Evolutionary conservation across 2,329 filamentous ascomycete species (phyloP).

Genomic region (Onygena corvina): DNA sequence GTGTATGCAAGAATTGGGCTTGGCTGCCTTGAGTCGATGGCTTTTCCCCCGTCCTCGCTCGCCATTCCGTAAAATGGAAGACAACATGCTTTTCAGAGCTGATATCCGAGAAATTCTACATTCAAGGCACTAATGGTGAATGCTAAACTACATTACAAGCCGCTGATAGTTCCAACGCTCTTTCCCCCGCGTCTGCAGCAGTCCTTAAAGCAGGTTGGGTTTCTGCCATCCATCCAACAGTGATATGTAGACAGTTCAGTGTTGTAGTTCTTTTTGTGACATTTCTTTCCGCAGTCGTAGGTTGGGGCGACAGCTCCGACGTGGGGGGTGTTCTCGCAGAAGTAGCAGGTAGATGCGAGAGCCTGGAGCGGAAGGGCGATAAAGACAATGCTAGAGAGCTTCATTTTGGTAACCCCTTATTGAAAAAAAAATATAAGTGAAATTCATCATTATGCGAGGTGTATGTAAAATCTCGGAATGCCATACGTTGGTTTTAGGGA

Average conservation of each 20-base stretch:
- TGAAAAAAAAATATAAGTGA: too few relatives aligned
- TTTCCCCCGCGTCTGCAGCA: conserved; percentile 6
- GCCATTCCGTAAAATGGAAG: too few relatives aligned
- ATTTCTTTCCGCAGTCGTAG: conserved; percentile 11
- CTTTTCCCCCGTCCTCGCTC: too few relatives aligned
- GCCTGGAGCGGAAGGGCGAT: conserved; percentile 8
- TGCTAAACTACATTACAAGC: background rate
- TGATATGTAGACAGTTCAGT: conserved; percentile 8
- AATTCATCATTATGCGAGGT: too few relatives aligned
- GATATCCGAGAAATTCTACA: too few relatives aligned
- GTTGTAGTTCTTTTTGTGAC: conserved; percentile 9
- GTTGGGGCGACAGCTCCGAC: conserved; percentile 8
- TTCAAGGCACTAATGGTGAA: background rate
- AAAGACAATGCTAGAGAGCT: conserved; percentile 7
- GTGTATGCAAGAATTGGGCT: too few relatives aligned
- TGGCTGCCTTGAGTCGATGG: too few relatives aligned
- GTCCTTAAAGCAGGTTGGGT: conserved; percentile 11
- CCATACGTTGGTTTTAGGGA: too few relatives aligned
- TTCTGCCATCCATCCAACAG: conserved; percentile 11
- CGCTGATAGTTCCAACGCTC: background rate
- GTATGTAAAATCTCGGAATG: too few relatives aligned
- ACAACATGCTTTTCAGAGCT: background rate
- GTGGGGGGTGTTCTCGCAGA: conserved; percentile 6
- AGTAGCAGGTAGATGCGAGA: conserved; percentile 7
- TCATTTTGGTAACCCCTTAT: conserved; percentile 8